Percentiles rank a stretch among this genome's conserved stretches.
Conservation (phyloP, 768 basidiomycete species). For the Tulasnella sp. region DNA sequence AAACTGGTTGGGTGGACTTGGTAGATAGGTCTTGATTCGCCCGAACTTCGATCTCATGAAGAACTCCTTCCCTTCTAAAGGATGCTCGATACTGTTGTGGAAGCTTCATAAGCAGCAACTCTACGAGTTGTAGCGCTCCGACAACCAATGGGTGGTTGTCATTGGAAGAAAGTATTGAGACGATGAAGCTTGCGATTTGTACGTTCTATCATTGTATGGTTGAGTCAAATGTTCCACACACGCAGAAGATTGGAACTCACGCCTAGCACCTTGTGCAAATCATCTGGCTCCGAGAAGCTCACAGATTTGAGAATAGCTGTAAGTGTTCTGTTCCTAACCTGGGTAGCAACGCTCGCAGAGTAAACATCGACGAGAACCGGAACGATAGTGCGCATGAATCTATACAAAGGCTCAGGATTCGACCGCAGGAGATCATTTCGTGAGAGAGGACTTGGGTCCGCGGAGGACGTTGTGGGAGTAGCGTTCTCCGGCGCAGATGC, state of each 20-base stretch:
- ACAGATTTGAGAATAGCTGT: constrained; percentile 82
- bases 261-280: constrained; percentile 59
- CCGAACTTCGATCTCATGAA: constrained; percentile 80
- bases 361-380: constrained; percentile 98
- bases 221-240: neutral
- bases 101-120: constrained; percentile 74
- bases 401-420: constrained; percentile 59
- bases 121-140: constrained; percentile 84
- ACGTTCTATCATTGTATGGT: constrained; percentile 47
- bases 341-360: constrained; percentile 85
- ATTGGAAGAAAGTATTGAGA: constrained; percentile 82
- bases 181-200: constrained; percentile 89
- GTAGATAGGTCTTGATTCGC: constrained; percentile 50
- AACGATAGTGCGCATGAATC: constrained; percentile 78
- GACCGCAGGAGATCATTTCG: constrained; percentile 63
- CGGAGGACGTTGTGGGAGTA: neutral
- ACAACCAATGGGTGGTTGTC: constrained; percentile 81
- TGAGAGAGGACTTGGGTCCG: constrained; percentile 29
- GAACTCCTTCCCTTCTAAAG: constrained; percentile 89
- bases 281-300: constrained; percentile 69
- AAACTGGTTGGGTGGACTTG: constrained; percentile 30
- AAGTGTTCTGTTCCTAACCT: constrained; percentile 79
- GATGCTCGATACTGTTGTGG: constrained; percentile 74
- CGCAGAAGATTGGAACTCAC: constrained; percentile 35
- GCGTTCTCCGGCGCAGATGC: constrained; percentile 1